Evolutionary conservation across 768 basidiomycete species (phyloP), one percentile per base, ranked within the genome.

Genomic region (Leccinellum albellum): DNA sequence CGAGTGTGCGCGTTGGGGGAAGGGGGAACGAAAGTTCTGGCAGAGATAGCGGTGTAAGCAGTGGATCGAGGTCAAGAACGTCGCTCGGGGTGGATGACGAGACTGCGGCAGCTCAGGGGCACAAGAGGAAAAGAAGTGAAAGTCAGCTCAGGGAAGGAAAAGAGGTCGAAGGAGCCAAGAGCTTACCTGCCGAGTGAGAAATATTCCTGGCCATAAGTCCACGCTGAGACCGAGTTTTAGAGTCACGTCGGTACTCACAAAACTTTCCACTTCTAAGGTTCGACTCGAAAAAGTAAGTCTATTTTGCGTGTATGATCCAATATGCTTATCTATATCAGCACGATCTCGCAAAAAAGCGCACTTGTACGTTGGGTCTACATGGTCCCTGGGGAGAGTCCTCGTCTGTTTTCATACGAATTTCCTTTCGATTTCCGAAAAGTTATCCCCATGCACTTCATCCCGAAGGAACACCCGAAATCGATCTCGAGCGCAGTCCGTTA

Each of bases 361-460:
- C 85, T 14, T 91, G 91, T 63, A 94, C 92, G 2, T 78, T 97
- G 48, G 90, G 92, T 4, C 75, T 98, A 44, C 85, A 91, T 60
- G 91, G 91, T 2, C 94, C 93, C 3, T 95, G 94, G 94, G 92
- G 90, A n/a, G 88, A 88, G 55, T 83, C 81, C 0, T 87, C 86
- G 12, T 88, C 86, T 20, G 88, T 89, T 7, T 94, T 92, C 73
- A 85, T 94, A 56, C 86, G 95, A 1, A 82, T 96, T 26, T 88
- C 90, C 1, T 95, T 97, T 74, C 86, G 83, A 2, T 98, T 98
- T 65, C 94, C 96, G 1, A 79, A 83, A 23, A 82, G 83, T 44
- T 98, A 98, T 66, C 89, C 91, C 0, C 78, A 83, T 6, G 78
- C 79, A 0, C 61, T 61, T 2, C 75, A 85, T 63, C 89, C 91